Base-by-base conservation (phyloP, 441 rosid genomes). In the Hura crepitans region DNA sequence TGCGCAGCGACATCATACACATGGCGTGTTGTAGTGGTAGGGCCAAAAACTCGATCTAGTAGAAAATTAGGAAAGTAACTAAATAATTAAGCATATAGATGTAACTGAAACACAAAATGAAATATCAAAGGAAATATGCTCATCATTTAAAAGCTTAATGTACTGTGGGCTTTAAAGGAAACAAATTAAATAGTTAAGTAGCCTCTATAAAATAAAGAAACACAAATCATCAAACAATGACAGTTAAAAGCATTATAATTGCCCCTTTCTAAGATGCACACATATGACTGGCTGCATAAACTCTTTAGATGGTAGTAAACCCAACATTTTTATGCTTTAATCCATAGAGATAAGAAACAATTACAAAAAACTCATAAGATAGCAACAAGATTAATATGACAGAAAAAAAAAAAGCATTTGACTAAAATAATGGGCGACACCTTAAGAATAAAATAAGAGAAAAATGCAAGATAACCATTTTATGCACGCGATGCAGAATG, bases 1-100 rank as follows among this genome's bases (percentile, higher is more conserved):
- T 92, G 99, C 27, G 98, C 95, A 77, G 98, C 93, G 74, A 96
- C 84, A 84, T 96, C 99, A 77, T 91, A 91, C 51, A 96, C 99
- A 80, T 96, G 96, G 64, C 98, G 96, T 17, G 99, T 96, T 63
- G 99, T 96, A 70, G 99, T 96, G 35, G 98, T 96, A 33, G 99
- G 99, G 73, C 98, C 99, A 81, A 96, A 92, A 42, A 96, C 99
- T 37, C 93, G 89, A 80, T 96, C 99, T 96, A 85, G 57, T 75
- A 72, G 65, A 46, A 73, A 50, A 61, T 22, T 69, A 35, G 31
- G 68, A 65, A 64, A 75, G 27, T 30, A 72, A 59, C 74, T 50
- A 49, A 37, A 71, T 27, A 69, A 64, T 65, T 53, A 53, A 72
- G 78, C 49, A 66, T 60, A 60, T 53, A 65, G 55, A 60, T 43